These are phyloP conservation scores for Epipyxis sp. DNA, from an alignment of 108 stramenopile genomes.

Conservation along the genomic window DNA sequence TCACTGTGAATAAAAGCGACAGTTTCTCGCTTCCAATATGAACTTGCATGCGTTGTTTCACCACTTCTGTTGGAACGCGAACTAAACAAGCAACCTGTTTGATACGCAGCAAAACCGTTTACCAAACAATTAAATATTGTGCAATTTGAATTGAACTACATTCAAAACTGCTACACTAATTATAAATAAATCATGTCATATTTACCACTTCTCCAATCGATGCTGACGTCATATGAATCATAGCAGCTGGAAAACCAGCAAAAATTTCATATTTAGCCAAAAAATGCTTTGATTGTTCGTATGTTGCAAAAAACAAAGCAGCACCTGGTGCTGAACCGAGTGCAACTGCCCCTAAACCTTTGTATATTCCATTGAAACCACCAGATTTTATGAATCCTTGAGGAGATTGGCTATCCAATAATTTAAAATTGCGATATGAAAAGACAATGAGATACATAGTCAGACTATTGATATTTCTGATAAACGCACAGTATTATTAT, in stretches of 20 bases:
- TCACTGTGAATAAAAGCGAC: no score
- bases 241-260: constrained; percentile 45
- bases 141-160: no score
- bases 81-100: constrained; percentile 91
- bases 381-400: constrained; percentile 76
- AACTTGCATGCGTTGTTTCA: constrained; percentile 93
- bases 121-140: no score
- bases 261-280: constrained; percentile 24
- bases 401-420: not conserved
- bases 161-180: no score
- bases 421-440: not conserved
- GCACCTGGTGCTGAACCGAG: constrained; percentile 82
- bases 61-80: constrained; percentile 93
- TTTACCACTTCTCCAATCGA: constrained; percentile 80
- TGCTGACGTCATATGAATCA: constrained; percentile 83
- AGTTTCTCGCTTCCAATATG: no score
- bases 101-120: no score
- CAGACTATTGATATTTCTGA: constrained; percentile 32
- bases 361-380: constrained; percentile 61
- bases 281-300: constrained; percentile 65
- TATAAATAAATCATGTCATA: no score
- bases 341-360: constrained; percentile 71
- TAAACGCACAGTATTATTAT: constrained; percentile 3
- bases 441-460: constrained; percentile 35
- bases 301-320: constrained; percentile 89